Conservation (phyloP, 1,284 basidiomycete genomes). For the Anthracocystis panici-leucophaei region DNA sequence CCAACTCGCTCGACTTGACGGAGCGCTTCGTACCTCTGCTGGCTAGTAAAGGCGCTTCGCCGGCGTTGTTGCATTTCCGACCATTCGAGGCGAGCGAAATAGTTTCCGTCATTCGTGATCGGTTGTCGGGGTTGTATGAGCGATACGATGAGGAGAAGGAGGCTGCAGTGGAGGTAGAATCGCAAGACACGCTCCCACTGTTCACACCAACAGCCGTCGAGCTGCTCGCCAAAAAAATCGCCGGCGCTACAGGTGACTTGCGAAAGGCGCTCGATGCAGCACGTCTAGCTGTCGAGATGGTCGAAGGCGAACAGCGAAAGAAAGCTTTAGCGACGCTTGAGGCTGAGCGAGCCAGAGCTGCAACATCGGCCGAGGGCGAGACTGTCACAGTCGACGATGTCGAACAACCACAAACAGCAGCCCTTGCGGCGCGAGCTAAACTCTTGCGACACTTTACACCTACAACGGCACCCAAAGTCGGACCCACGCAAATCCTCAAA, state of each 20-base stretch:
- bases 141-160: slow-evolving; percentile 45
- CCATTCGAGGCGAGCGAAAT: slow-evolving; percentile 70
- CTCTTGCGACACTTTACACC: slow-evolving; percentile 54
- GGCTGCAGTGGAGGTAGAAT: not conserved
- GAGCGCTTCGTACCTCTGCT: slow-evolving; percentile 66
- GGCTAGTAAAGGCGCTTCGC: slow-evolving; percentile 62
- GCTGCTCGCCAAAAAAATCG: slow-evolving; percentile 70
- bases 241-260: slow-evolving; percentile 70
- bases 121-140: slow-evolving; percentile 61
- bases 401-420: slow-evolving; percentile 10
- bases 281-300: slow-evolving; percentile 68
- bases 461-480: slow-evolving; percentile 57
- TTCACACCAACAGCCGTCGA: slow-evolving; percentile 69
- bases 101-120: slow-evolving; percentile 66
- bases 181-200: slow-evolving; percentile 54
- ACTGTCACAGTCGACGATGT: not conserved
- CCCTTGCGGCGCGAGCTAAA: slow-evolving; percentile 20
- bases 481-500: slow-evolving; percentile 63
- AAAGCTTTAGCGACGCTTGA: slow-evolving; percentile 37
- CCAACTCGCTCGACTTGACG: slow-evolving; percentile 67
- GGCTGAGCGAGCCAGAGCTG: slow-evolving; percentile 18
- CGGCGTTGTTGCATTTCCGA: slow-evolving; percentile 70
- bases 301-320: slow-evolving; percentile 64
- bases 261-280: slow-evolving; percentile 70
- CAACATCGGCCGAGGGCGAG: slow-evolving; percentile 2